Percentiles rank a stretch among this genome's conserved stretches.
Conservation (phyloP, 2,329 filamentous ascomycete species). For the Sordariomycetes sp. region DNA sequence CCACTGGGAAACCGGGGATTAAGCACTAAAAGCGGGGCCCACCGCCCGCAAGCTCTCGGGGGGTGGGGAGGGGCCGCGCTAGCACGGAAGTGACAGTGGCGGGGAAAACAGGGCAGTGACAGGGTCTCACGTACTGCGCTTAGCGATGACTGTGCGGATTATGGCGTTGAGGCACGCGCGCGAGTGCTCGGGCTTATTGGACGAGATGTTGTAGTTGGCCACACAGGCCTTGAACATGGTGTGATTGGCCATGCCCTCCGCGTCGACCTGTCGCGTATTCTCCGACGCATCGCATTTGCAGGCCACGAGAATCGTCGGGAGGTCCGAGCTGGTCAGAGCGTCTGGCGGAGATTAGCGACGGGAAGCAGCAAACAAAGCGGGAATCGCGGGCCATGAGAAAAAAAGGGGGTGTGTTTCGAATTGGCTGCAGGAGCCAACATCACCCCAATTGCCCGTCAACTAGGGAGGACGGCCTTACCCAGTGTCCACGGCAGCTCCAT, state of each 20-base stretch:
- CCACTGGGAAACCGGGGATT: too few relatives aligned
- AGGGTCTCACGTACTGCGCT: conserved; percentile 49
- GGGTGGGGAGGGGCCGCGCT: too few relatives aligned
- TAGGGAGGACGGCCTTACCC: conserved; percentile 41
- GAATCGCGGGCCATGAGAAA: neutral
- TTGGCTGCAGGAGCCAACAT: neutral
- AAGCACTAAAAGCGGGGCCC: neutral
- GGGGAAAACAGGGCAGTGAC: neutral
- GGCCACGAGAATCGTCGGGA: conserved; percentile 72
- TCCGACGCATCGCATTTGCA: conserved; percentile 79
- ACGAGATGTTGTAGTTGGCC: conserved; percentile 60
- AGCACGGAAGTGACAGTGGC: neutral
- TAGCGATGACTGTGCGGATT: conserved; percentile 55
- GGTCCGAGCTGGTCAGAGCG: conserved; percentile 55
- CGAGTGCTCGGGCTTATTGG: conserved; percentile 56
- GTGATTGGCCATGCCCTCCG: conserved; percentile 47
- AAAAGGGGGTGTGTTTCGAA: neutral
- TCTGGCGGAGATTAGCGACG: conserved; percentile 29
- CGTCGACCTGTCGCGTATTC: conserved; percentile 56
- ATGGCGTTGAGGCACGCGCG: conserved; percentile 66
- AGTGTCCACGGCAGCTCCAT: conserved; percentile 61
- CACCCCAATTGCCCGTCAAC: neutral
- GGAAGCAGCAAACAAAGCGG: neutral
- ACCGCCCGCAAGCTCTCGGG: neutral
- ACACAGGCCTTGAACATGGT: conserved; percentile 55